Evolutionary conservation across 1,139 yeast species (phyloP).

Genomic region (Geotrichum aggregatum): DNA sequence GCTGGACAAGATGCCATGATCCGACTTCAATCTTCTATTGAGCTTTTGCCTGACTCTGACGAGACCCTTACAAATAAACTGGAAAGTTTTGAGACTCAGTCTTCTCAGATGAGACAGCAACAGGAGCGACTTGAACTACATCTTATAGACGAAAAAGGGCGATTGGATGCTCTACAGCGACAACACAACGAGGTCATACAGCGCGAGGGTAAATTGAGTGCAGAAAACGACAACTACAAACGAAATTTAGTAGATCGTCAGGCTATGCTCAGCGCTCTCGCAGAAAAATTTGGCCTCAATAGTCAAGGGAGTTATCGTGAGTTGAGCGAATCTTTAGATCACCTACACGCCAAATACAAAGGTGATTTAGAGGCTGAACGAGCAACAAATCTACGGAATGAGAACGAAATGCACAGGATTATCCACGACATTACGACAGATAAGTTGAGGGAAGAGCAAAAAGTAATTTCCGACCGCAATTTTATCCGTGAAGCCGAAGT

Average conservation of each 20-base stretch:
- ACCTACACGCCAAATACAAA: constrained; percentile 1
- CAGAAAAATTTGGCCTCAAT: constrained; percentile 7
- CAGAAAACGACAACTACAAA: constrained; percentile 44
- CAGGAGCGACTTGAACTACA: constrained; percentile 38
- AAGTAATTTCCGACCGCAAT: constrained; percentile 39
- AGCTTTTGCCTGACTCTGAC: constrained; percentile 47
- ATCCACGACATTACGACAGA: constrained; percentile 39
- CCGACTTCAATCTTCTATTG: constrained; percentile 48
- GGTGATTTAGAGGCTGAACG: constrained; percentile 15
- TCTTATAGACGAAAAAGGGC: constrained; percentile 19
- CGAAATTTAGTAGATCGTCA: constrained; percentile 33
- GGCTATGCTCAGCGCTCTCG: constrained; percentile 10
- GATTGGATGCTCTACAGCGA: constrained; percentile 20
- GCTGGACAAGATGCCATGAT: constrained; percentile 49
- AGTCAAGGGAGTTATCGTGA: not conserved
- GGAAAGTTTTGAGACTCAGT: constrained; percentile 50
- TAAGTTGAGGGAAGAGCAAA: constrained; percentile 45
- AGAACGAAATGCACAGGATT: constrained; percentile 27
- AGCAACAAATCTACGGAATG: constrained; percentile 21
- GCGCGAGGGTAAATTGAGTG: constrained; percentile 56
- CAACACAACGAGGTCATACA: constrained; percentile 46
- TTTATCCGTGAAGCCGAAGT: constrained; percentile 38
- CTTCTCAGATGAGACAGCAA: constrained; percentile 27
- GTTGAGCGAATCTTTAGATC: not conserved
- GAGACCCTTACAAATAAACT: constrained; percentile 50